Base-by-base conservation (phyloP, 306 rosid genomes). In the Fagus crenata region DNA sequence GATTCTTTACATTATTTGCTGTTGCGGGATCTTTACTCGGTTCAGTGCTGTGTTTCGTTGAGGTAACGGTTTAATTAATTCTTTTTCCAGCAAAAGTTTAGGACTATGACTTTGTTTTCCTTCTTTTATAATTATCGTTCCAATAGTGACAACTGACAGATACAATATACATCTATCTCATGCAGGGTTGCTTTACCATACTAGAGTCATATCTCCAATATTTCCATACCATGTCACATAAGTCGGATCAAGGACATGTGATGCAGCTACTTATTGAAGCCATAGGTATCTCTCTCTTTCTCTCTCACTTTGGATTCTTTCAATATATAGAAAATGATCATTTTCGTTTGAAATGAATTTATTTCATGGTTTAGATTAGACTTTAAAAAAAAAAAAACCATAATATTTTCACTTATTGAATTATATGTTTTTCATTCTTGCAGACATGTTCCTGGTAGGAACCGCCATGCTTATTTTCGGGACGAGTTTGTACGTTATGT, bases 371-470 rank as follows among this genome's bases (percentile, higher is more conserved):
- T 46, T 46, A 13, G 11, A 46, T 46, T 46, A 46, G 51, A 9
- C 51, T 0, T 0, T 7, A 46, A 9, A 2, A 8, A 9, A 46
- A n/a, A 3, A 6, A 41, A 1, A 41, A 7, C 2, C 7, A 46
- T 7, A 43, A 7, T 8, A 8, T 35, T 75, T 31, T 64, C 32
- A n/a, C 61, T 39, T 6, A 32, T 40, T 67, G 13, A 65, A 7
- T 42, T 12, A 60, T 15, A 61, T 17, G 12, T 4, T 40, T 33
- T 39, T 74, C 1, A 37, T 28, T 53, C 51, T 42, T 71, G 41
- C 89, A 88, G 91, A 88, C 53, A 79, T 81, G 91, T 88, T 83
- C 79, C 80, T 88, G 9, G 74, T 85, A 7, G 91, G 91, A 84
- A 88, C 81, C 2, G 88, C 88, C 74, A 54, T 88, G 86, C 75